Base-by-base conservation (phyloP, 257 asterid species). In the Henckelia pumila region DNA sequence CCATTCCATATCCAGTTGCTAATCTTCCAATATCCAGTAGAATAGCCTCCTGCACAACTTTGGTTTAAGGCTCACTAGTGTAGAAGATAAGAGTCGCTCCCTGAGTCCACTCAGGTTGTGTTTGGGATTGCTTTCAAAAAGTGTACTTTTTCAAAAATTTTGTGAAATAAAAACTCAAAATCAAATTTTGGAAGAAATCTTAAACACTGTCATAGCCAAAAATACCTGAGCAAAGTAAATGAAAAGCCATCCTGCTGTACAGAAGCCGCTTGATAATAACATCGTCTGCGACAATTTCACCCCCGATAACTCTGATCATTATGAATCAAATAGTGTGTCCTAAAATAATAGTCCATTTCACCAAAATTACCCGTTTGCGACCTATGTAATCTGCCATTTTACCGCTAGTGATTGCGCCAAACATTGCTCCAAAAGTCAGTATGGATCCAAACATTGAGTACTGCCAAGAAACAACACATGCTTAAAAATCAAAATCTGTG, bases 1-100 rank as follows among this genome's bases (percentile, higher is more conserved):
- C 97, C 96, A 88, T 89, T 60, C 98, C 98, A 81, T 88, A 89
- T 77, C 97, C 97, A 26, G 96, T 37, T 37, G n/a, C n/a, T n/a
- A n/a, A n/a, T n/a, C n/a, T n/a, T n/a, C n/a, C n/a, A n/a, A n/a
- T n/a, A n/a, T n/a, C n/a, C n/a, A n/a, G n/a, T n/a, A n/a, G n/a
- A n/a, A n/a, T n/a, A n/a, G n/a, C n/a, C n/a, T n/a, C n/a, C n/a
- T n/a, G n/a, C n/a, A n/a, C n/a, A n/a, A n/a, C n/a, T n/a, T n/a
- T n/a, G n/a, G n/a, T n/a, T n/a, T 37, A 37, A 10, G 49, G 49
- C 17, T 37, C 49, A 37, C 49, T 13, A 1, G 8, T 5, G n/a
- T n/a, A n/a, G 2, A 9, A 35, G 49, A 0, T 2, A 6, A 37
- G 20, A 35, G n/a, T n/a, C n/a, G n/a, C n/a, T n/a, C n/a, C n/a